Conservation (phyloP, 192 early-diverging fungal genomes). For the Linderina pennispora region DNA sequence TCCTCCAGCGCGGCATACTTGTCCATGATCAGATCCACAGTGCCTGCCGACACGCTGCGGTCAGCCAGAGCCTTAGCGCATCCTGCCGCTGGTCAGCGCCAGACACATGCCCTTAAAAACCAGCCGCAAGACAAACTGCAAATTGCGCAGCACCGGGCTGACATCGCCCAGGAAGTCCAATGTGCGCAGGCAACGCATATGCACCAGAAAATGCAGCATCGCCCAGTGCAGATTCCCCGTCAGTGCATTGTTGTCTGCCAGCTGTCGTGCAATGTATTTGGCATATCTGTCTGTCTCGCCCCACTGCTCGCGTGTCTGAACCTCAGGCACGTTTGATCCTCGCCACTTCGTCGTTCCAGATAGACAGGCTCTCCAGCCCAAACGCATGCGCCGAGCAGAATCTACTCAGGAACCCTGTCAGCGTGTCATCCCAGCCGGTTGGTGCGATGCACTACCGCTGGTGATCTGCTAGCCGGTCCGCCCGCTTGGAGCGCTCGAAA, state of each 20-base stretch:
- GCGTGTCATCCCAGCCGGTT: slow-evolving; percentile 21
- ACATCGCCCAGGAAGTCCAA: slow-evolving; percentile 36
- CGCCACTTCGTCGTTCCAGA: slow-evolving; percentile 43
- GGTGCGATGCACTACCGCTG: slow-evolving; percentile 12
- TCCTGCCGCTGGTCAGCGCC: slow-evolving; percentile 1
- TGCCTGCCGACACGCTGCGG: slow-evolving; percentile 21
- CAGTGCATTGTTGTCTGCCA: slow-evolving; percentile 29
- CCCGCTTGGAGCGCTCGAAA: slow-evolving; percentile 8
- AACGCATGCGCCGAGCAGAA: slow-evolving; percentile 34
- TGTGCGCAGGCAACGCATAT: slow-evolving; percentile 42
- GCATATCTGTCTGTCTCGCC: slow-evolving; percentile 22
- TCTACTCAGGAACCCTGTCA: slow-evolving; percentile 23
- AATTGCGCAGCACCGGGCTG: slow-evolving; percentile 22
- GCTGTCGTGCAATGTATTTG: slow-evolving; percentile 25
- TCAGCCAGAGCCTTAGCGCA: slow-evolving; percentile 27
- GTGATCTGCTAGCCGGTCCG: background rate
- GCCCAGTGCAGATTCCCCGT: slow-evolving; percentile 44
- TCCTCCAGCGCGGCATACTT: slow-evolving; percentile 23
- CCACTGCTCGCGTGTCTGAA: slow-evolving; percentile 24
- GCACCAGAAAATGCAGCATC: slow-evolving; percentile 34
- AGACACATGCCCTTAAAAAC: slow-evolving; percentile 24
- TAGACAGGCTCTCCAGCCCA: slow-evolving; percentile 29
- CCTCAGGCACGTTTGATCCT: slow-evolving; percentile 11
- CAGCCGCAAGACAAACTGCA: slow-evolving; percentile 34
- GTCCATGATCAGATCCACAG: slow-evolving; percentile 27